A percentile compares a stretch with the other conserved stretches of the same genome.
phyloP scores from a whole-genome alignment of 176 grass and related monocot species.

The Elaeis guineensis region DNA sequence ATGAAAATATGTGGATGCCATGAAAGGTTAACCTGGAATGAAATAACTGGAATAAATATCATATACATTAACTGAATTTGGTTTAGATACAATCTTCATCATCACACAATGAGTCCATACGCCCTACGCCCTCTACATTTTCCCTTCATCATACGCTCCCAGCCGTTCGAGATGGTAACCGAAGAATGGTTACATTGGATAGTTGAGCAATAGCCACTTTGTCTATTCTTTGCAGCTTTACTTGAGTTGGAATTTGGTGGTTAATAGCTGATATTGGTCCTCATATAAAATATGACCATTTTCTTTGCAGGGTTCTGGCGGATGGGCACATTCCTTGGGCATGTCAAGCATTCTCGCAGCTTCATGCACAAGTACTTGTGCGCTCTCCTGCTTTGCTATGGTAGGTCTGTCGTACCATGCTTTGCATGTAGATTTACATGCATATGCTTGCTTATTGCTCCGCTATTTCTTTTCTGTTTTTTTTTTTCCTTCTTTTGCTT shows the following conservation, averaged over 20 bases:
- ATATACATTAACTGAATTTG: too few species aligned
- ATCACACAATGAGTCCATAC: too few species aligned
- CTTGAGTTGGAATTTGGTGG: background rate
- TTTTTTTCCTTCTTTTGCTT: background rate
- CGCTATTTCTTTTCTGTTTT: background rate
- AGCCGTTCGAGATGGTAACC: too few species aligned
- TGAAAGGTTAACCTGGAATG: too few species aligned
- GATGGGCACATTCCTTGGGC: constrained; percentile 72
- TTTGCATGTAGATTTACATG: background rate
- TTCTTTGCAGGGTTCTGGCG: constrained; percentile 48
- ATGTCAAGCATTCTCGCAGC: constrained; percentile 58
- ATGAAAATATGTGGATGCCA: too few species aligned
- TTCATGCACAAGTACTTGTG: constrained; percentile 48
- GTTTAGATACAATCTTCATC: too few species aligned
- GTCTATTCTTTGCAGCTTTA: background rate
- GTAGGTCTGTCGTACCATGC: constrained; percentile 10
- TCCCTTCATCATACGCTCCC: too few species aligned
- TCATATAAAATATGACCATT: background rate
- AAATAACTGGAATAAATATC: too few species aligned
- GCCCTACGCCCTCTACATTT: too few species aligned
- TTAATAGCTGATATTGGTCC: constrained; percentile 3
- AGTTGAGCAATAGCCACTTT: too few species aligned
- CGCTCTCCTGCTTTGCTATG: constrained; percentile 34
- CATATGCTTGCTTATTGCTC: background rate
- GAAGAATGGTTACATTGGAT: too few species aligned